Conservation (phyloP, 768 basidiomycete genomes). For the Xanthoconium purpureum region DNA sequence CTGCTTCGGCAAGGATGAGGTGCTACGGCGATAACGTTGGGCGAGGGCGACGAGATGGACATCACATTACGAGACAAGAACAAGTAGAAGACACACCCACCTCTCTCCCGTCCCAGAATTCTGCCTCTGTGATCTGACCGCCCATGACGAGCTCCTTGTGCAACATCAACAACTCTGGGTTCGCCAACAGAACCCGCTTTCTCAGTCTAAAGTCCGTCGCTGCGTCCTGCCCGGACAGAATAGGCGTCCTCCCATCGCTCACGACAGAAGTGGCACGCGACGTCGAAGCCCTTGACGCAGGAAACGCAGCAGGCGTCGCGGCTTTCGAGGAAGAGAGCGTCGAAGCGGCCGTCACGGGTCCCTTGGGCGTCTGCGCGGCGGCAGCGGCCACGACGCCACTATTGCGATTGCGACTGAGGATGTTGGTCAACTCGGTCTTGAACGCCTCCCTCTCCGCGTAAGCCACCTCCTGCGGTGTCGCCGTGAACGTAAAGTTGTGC, state of each 20-base stretch:
- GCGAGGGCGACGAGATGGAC: neutral
- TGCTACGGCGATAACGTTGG: conserved; percentile 43
- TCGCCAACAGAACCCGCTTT: conserved; percentile 75
- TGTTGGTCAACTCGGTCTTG: conserved; percentile 73
- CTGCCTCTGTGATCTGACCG: conserved; percentile 83
- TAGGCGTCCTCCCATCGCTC: conserved; percentile 51
- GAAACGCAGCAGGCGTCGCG: conserved; percentile 30
- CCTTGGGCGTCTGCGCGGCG: conserved; percentile 22
- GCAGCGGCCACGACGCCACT: conserved; percentile 19
- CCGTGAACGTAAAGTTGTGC: conserved; percentile 80
- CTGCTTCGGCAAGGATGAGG: conserved; percentile 71
- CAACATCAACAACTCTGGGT: conserved; percentile 72
- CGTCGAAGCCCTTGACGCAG: conserved; percentile 43
- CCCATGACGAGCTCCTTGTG: conserved; percentile 87
- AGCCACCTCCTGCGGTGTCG: conserved; percentile 56
- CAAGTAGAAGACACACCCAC: conserved; percentile 39
- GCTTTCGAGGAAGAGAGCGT: conserved; percentile 22
- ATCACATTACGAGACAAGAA: conserved; percentile 4
- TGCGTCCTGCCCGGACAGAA: conserved; percentile 56
- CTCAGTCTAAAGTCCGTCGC: conserved; percentile 69
- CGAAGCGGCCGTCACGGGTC: conserved; percentile 18
- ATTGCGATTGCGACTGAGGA: conserved; percentile 72
- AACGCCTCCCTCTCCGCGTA: conserved; percentile 74
- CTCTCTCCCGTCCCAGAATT: conserved; percentile 98
- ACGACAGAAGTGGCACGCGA: conserved; percentile 65